Base-by-base conservation (phyloP, 352 stramenopile genomes). In the Globisporangium cystogenes region DNA sequence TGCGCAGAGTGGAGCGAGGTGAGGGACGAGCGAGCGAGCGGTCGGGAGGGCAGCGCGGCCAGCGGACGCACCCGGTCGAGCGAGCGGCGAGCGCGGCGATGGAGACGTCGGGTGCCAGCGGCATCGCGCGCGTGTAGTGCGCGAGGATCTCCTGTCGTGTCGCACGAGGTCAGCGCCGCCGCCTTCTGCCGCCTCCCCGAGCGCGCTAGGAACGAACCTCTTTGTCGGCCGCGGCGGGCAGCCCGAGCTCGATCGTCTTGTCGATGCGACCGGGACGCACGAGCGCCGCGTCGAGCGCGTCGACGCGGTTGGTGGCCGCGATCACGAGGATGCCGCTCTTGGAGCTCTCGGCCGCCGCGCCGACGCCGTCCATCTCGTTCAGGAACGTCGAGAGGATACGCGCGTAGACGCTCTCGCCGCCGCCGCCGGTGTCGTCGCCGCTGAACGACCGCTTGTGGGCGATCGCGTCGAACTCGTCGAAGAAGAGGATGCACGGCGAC, bases 391-490 rank as follows among this genome's bases (percentile, higher is more conserved):
- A 93, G 10, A 93, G 57, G 6, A 93, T 81, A 45, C 82, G 80
- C 10, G 80, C 74, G 55, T 91, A 90, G 16, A 93, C 82, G 44
- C 80, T 78, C 41, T 73, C 70, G 14, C 76, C 62, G 0, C 59
- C 60, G 27, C 71, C 67, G 39, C 65, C 67, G 16, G 73, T 64
- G 4, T 52, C 73, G 52, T 56, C 67, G n/a, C 67, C 68, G 42
- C 58, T 66, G 44, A 88, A 90, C 27, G 74, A 80, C 2, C 85
- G 76, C 50, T 90, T 90, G 59, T 89, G 72, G 2, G 79, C 72
- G 51, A 90, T 90, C n/a, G 79, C 66, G 59, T 93, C 78, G 58
- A 92, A 87, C 41, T 93, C 80, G 54, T 95, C 85, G 55, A 95
- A 93, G 54, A 95, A 92, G 14, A 93, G 58, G 29, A 93, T 58